Evolutionary conservation across 2,329 filamentous ascomycete species (phyloP).

Genomic region (Bipolaris zeicola): DNA sequence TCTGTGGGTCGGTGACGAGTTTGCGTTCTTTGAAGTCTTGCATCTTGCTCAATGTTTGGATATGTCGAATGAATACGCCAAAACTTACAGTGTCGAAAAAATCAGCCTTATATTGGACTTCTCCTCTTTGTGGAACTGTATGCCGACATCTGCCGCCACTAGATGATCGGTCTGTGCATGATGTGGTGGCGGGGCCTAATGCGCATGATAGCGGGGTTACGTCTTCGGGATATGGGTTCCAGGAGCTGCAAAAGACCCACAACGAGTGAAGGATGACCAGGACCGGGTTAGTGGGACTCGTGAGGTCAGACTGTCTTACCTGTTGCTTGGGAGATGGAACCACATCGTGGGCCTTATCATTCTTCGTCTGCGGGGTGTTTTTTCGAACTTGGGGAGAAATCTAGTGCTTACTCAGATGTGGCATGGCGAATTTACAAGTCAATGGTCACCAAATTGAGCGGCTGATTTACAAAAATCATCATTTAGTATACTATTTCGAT

Average conservation of each 20-base stretch:
- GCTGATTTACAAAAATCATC: not conserved
- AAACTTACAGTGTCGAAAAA: constrained; percentile 14
- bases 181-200: constrained; percentile 43
- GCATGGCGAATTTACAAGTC: not conserved
- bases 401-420: constrained; percentile 15
- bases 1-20: constrained; percentile 45
- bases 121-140: constrained; percentile 22
- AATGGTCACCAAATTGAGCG: not conserved
- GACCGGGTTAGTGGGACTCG: constrained; percentile 30
- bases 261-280: constrained; percentile 7
- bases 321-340: constrained; percentile 10
- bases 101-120: constrained; percentile 38
- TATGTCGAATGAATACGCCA: constrained; percentile 2
- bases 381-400: not conserved
- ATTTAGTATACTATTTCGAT: constrained; percentile 26
- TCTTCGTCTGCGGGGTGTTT: constrained; percentile 20
- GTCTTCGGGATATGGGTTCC: constrained; percentile 21
- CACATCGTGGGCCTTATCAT: constrained; percentile 10
- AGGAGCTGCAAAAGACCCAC: constrained; percentile 26
- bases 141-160: constrained; percentile 40
- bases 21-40: constrained; percentile 43
- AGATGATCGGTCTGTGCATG: constrained; percentile 34
- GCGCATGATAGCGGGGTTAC: constrained; percentile 34
- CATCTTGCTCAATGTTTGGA: constrained; percentile 25
- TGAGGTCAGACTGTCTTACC: constrained; percentile 8